Evolutionary conservation across 1,284 basidiomycete species (phyloP), one percentile per base, ranked within the genome.

Genomic region (Tilletia setariae): DNA sequence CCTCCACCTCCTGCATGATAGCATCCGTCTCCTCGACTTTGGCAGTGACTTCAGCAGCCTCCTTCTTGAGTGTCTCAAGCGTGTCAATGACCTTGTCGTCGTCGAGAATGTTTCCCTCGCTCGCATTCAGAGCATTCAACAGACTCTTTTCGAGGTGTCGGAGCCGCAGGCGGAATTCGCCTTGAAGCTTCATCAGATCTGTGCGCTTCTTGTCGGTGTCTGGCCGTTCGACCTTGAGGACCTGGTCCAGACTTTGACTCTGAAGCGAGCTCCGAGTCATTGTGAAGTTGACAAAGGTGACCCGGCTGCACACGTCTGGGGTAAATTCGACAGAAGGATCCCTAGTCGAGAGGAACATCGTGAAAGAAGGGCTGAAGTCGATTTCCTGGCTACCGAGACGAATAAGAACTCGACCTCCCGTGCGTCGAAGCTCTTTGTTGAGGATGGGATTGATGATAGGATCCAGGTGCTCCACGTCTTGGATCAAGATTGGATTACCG

Each of bases 211-310:
- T 89, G 83, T 99, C 96, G 1, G 94, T 94, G 79, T 98, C 96
- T 0, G 97, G 94, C 15, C 96, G 88, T 82, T 99, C 96, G 56
- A 93, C 92, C 82, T 95, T 95, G 72, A 99, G 88, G 1, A 98
- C 94, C 83, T 97, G 94, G 82, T 97, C 94, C 63, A 98, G 87
- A 0, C 94, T 96, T 84, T 98, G 96, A 73, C 93, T 97, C 84
- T 98, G 95, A 44, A 99, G 87, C 87, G 94, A 97, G 83, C 93
- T 93, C 70, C 94, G 88, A 0, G 96, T 99, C 93, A 98, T 98
- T 19, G 95, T 98, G 84, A 99, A 99, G 86, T 99, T 99, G 86
- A 98, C 95, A 81, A 99, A 97, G 0, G 95, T 96, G 44, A 98
- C 96, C 70, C 96, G 89, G 85, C 93, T 96, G 86, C 95, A 98